Base-by-base conservation (phyloP, 495 filamentous ascomycete genomes). In the Cercophora samala region DNA sequence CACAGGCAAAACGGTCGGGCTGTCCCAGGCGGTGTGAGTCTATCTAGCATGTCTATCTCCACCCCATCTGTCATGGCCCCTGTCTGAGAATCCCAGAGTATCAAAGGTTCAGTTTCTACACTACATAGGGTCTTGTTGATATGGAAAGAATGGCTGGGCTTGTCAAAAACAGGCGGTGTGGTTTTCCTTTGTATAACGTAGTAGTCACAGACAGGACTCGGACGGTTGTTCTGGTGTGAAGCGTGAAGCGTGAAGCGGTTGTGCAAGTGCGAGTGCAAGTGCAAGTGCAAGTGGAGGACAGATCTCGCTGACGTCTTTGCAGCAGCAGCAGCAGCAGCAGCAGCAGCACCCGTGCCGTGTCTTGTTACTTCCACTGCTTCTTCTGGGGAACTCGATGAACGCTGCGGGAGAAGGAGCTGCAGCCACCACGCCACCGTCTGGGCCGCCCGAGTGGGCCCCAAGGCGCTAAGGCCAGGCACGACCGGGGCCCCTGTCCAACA, bases 351-450 rank as follows among this genome's bases (percentile, higher is more conserved):
- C n/a, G n/a, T n/a, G n/a, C n/a, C n/a, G n/a, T n/a, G n/a, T n/a
- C n/a, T n/a, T n/a, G n/a, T n/a, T n/a, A n/a, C n/a, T n/a, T n/a
- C n/a, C n/a, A n/a, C n/a, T n/a, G n/a, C n/a, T n/a, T 23, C 56
- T 60, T 32, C 23, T 60, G 62, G 25, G 29, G 46, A 68, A 68
- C 61, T 8, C 5, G 37, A 46, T 9, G 9, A 68, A 68, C 54
- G 58, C 11, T 5, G 37, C 46, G 18, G 59, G 29, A 61, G 26
- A 19, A 29, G 25, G 52, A 59, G 51, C 32, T 65, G 66, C 66
- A 65, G 67, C 63, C 51, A 66, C 65, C 68, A 64, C 61, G 67
- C 69, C 67, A 65, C 67, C 67, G 26, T 29, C 64, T 53, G 6
- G 61, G 56, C 24, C 55, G 64, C 2, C 4, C 17, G 1, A 24